Evolutionary conservation across 2,329 filamentous ascomycete genomes (phyloP).

Genomic region (Periconia digitata): DNA sequence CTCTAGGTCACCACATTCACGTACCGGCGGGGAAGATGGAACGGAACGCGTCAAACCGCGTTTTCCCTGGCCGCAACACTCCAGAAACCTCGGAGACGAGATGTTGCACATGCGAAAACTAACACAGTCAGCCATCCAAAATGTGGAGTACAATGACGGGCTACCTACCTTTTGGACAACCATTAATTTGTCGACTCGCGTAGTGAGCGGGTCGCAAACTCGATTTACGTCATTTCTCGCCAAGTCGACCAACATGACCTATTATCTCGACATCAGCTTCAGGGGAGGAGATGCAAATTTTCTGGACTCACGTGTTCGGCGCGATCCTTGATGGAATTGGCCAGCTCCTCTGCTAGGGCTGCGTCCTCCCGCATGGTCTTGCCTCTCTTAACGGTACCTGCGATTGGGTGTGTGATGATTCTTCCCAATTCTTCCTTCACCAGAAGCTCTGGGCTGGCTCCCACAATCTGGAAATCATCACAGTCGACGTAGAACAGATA

Average conservation of each 20-base stretch:
- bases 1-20: constrained; percentile 13
- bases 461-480: constrained; percentile 89
- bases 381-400: constrained; percentile 89
- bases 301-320: constrained; percentile 39
- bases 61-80: constrained; percentile 78
- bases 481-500: constrained; percentile 98
- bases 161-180: constrained; percentile 52
- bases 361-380: constrained; percentile 80
- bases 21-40: constrained; percentile 91
- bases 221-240: constrained; percentile 96
- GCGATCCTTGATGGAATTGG: constrained; percentile 80
- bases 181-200: constrained; percentile 91
- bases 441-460: constrained; percentile 90
- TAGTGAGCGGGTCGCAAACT: constrained; percentile 86
- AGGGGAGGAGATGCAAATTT: constrained; percentile 52
- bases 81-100: constrained; percentile 95
- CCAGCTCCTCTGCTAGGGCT: constrained; percentile 73
- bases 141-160: constrained; percentile 1
- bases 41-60: constrained; percentile 91
- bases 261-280: constrained; percentile 44
- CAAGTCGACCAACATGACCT: constrained; percentile 97
- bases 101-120: constrained; percentile 97
- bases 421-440: constrained; percentile 86
- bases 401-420: constrained; percentile 95
- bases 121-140: constrained; percentile 7